Evolutionary conservation across 2,329 filamentous ascomycete genomes (phyloP).

Genomic region (Scedosporium apiospermum): DNA sequence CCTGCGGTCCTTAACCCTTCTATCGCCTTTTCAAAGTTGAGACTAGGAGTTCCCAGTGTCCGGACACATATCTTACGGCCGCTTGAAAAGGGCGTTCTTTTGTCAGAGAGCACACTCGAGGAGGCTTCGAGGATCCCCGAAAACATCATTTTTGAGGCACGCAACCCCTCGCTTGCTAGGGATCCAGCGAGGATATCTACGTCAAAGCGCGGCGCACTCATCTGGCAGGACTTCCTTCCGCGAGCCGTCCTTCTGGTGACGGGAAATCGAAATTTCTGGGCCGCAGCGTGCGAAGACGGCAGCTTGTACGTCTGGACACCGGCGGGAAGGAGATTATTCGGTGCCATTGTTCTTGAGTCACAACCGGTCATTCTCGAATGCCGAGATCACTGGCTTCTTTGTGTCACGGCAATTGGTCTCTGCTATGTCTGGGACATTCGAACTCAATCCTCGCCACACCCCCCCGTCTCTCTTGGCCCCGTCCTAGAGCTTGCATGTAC

Average conservation of each 20-base stretch:
- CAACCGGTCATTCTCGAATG: slow-evolving; percentile 92
- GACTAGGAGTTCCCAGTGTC: slow-evolving; percentile 81
- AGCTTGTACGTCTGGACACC: slow-evolving; percentile 87
- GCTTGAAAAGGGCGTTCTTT: slow-evolving; percentile 57
- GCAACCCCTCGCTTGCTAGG: slow-evolving; percentile 66
- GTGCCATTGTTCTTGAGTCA: slow-evolving; percentile 77
- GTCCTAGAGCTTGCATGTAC: slow-evolving; percentile 80
- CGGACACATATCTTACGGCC: slow-evolving; percentile 74
- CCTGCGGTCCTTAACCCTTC: slow-evolving; percentile 80
- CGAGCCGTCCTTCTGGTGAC: slow-evolving; percentile 81
- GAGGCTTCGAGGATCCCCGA: slow-evolving; percentile 55
- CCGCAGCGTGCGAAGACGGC: slow-evolving; percentile 86
- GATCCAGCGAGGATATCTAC: slow-evolving; percentile 81
- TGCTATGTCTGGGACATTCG: slow-evolving; percentile 92
- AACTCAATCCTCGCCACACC: slow-evolving; percentile 73
- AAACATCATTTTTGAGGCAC: slow-evolving; percentile 76
- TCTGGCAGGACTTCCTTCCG: slow-evolving; percentile 94
- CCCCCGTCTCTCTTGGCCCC: slow-evolving; percentile 79
- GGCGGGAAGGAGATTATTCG: slow-evolving; percentile 76
- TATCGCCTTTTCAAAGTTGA: slow-evolving; percentile 71
- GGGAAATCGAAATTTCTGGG: slow-evolving; percentile 85
- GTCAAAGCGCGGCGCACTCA: slow-evolving; percentile 64
- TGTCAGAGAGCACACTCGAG: slow-evolving; percentile 42
- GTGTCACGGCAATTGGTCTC: slow-evolving; percentile 78
- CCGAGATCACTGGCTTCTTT: slow-evolving; percentile 79